A percentile compares a stretch with the other conserved stretches of the same genome.
Evolutionary conservation across 495 filamentous ascomycete genomes (phyloP).

Genomic region (Aspergillus taichungensis): DNA sequence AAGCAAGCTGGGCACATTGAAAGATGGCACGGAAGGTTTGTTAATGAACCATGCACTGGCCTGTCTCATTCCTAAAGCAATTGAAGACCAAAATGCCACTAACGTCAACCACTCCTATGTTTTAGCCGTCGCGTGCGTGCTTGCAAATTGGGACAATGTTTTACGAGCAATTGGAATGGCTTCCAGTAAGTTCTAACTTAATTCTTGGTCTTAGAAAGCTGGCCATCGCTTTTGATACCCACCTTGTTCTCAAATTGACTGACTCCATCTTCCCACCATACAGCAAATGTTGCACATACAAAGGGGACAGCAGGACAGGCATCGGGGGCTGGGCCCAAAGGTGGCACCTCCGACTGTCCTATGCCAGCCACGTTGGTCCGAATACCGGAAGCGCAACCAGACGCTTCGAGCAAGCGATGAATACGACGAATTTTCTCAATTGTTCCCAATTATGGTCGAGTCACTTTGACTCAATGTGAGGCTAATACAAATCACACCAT

Average conservation of each 20-base stretch:
- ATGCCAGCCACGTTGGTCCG: conserved; percentile 35
- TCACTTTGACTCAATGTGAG: not conserved
- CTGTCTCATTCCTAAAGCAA: not conserved
- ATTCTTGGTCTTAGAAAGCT: not conserved
- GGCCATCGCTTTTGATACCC: not conserved
- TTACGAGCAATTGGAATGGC: conserved; percentile 91
- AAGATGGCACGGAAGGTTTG: conserved; percentile 86
- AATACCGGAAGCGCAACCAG: conserved; percentile 24
- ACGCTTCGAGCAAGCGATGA: conserved; percentile 15
- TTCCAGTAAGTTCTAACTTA: conserved; percentile 56
- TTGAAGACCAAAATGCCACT: not conserved
- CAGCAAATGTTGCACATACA: conserved; percentile 9
- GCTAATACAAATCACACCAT: too few species aligned
- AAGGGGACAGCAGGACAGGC: not conserved
- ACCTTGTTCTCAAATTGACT: not conserved
- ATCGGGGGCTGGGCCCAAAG: conserved; percentile 1
- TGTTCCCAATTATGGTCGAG: conserved; percentile 7
- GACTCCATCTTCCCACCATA: not conserved
- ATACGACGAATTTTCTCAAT: not conserved
- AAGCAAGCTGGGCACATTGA: conserved; percentile 76
- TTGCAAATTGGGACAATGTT: conserved; percentile 95
- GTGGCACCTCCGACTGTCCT: conserved; percentile 7
- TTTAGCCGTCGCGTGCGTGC: conserved; percentile 79
- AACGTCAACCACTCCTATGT: conserved; percentile 4
- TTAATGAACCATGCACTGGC: not conserved